Conservation (phyloP, 805 yeast genomes). For the Spathaspora gorwiae region DNA sequence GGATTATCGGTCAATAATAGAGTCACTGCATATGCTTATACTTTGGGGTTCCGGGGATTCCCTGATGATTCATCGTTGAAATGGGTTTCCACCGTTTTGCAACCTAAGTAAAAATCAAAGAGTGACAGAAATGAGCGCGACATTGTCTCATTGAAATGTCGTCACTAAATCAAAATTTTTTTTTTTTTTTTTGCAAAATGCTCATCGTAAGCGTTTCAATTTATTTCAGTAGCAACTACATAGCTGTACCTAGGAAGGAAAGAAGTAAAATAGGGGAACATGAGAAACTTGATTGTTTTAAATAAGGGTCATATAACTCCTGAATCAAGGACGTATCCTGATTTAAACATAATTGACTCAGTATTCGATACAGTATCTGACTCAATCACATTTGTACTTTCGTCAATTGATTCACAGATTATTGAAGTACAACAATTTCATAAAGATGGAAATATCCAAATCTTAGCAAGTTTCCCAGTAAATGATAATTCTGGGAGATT, state of each 20-base stretch:
- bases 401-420: slow-evolving; percentile 46
- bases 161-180: too few species aligned
- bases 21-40: too few species aligned
- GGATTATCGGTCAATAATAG: too few species aligned
- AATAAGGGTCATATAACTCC: slow-evolving; percentile 53
- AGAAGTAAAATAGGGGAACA: slow-evolving; percentile 9
- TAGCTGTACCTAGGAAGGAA: background rate
- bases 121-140: too few species aligned
- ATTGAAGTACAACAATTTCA: slow-evolving; percentile 75
- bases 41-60: too few species aligned
- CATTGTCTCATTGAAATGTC: too few species aligned
- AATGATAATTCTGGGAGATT: slow-evolving; percentile 22
- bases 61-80: too few species aligned
- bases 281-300: slow-evolving; percentile 49
- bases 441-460: slow-evolving; percentile 55
- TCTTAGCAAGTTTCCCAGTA: slow-evolving; percentile 60
- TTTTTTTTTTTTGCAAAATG: too few species aligned
- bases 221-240: too few species aligned
- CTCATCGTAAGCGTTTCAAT: background rate
- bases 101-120: too few species aligned
- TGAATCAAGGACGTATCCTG: slow-evolving; percentile 59
- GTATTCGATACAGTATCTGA: slow-evolving; percentile 73
- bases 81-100: too few species aligned
- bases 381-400: slow-evolving; percentile 61
- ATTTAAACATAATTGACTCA: slow-evolving; percentile 48